Evolutionary conservation across 805 yeast genomes (phyloP).

Genomic region (Kazachstania viticola): DNA sequence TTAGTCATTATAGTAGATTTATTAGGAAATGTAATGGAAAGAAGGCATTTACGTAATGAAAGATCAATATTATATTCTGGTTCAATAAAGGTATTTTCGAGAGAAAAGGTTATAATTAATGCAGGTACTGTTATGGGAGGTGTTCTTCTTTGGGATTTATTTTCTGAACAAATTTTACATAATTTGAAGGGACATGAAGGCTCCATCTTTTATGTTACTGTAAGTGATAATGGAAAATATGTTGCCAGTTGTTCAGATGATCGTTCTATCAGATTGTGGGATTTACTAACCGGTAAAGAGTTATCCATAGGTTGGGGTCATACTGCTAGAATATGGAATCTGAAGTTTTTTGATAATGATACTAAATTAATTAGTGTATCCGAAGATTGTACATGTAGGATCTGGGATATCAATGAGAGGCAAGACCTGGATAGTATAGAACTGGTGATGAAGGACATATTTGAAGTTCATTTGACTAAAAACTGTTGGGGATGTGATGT

Average conservation of each 20-base stretch:
- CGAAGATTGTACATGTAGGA: slow-evolving; percentile 77
- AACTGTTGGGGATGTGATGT: slow-evolving; percentile 77
- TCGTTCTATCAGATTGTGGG: slow-evolving; percentile 74
- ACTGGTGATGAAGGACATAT: slow-evolving; percentile 27
- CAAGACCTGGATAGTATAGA: slow-evolving; percentile 3
- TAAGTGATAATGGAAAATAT: slow-evolving; percentile 42
- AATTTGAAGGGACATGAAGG: slow-evolving; percentile 75
- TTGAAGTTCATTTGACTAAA: slow-evolving; percentile 72
- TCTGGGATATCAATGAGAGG: slow-evolving; percentile 46
- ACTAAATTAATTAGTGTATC: slow-evolving; percentile 50
- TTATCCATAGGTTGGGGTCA: slow-evolving; percentile 93
- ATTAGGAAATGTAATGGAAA: slow-evolving; percentile 15
- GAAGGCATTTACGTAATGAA: slow-evolving; percentile 41
- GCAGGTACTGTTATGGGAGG: slow-evolving; percentile 95
- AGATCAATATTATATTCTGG: slow-evolving; percentile 86
- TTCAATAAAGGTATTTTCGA: slow-evolving; percentile 38
- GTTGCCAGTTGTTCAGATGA: slow-evolving; percentile 88
- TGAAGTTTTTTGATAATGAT: slow-evolving; percentile 40
- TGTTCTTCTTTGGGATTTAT: slow-evolving; percentile 63
- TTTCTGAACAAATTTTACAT: slow-evolving; percentile 34
- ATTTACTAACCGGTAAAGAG: slow-evolving; percentile 41
- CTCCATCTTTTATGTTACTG: slow-evolving; percentile 70
- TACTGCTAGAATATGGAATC: slow-evolving; percentile 83
- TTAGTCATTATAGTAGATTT: slow-evolving; percentile 27
- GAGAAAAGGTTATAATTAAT: slow-evolving; percentile 42